Percentiles rank a stretch among this genome's conserved stretches.
Conservation (phyloP, 768 basidiomycete genomes). For the Trametes gibbosa region DNA sequence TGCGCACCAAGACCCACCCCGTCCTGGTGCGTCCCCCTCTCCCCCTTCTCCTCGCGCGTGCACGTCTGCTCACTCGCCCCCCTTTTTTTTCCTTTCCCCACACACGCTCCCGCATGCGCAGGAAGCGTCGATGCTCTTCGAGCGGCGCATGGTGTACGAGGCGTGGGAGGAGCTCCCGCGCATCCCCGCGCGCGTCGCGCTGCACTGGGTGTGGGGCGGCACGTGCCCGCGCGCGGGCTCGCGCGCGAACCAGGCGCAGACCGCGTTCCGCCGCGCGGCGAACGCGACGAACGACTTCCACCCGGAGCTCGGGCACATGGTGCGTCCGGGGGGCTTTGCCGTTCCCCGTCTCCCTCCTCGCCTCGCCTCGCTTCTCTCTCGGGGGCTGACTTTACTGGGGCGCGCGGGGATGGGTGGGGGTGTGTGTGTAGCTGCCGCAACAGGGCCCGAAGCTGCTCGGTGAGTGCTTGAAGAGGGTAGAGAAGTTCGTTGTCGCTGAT, state of each 20-base stretch:
- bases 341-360: too few species aligned
- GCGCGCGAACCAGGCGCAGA: not conserved
- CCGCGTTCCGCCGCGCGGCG: not conserved
- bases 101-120: not conserved
- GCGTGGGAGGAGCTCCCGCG: not conserved
- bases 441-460: not conserved
- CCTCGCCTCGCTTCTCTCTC: too few species aligned
- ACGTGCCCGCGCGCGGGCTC: not conserved
- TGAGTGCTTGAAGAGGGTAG: too few species aligned
- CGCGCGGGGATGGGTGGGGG: too few species aligned
- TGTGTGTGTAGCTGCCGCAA: not conserved
- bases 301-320: not conserved
- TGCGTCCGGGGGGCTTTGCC: too few species aligned
- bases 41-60: too few species aligned
- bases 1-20: not conserved
- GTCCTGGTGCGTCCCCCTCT: not conserved
- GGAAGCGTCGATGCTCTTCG: not conserved
- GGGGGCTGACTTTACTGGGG: too few species aligned
- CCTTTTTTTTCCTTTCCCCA: too few species aligned
- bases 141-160: not conserved
- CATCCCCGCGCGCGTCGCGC: not conserved
- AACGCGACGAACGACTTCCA: not conserved
- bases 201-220: not conserved
- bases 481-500: too few species aligned
- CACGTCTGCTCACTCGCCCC: too few species aligned